Evolutionary conservation across 2,329 filamentous ascomycete species (phyloP), one percentile per base, ranked within the genome.

Genomic region (Macrophomina tecta): DNA sequence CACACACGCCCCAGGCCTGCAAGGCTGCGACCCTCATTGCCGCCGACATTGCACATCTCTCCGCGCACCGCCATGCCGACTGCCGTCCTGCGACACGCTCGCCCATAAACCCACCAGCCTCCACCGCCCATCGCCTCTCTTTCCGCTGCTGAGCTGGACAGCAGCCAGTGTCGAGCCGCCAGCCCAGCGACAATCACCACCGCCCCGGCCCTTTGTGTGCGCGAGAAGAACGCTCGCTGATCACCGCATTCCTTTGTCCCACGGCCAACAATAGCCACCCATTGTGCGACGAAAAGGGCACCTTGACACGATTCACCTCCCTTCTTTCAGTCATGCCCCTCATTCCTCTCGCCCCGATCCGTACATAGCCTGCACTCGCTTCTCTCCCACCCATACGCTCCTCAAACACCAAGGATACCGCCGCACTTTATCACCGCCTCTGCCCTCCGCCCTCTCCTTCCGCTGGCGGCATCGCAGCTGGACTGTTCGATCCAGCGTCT

Each of bases 241-340:
- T 62, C 58, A 49, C 58, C 58, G 30, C 58, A 62, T 62, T 62
- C 58, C 42, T 62, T 62, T 49, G 58, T 62, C 62, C 65, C 36
- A 69, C 65, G 11, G 48, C 67, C 58, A 56, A 64, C 36, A 68
- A 65, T 56, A 64, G n/a, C 67, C 67, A 58, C 67, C 58, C 2
- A 65, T 69, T 45, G 63, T 62, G 58, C 58, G 58, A 62, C 58
- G 58, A 38, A 1, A 34, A 23, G 23, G 30, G 42, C 48, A 49
- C 58, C 58, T 38, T 48, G 36, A 48, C 58, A 28, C 58, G 52
- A 48, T 46, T 53, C 48, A 53, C 62, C 11, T 46, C 36, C 48
- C 45, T 30, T 23, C 14, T 32, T 40, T 36, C 63, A 65, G 46
- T 40, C 40, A 65, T 65, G 63, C 63, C 63, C 63, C 63, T 65